Conservation (phyloP, 352 stramenopile genomes). For the Phytophthora chlamydospora region DNA sequence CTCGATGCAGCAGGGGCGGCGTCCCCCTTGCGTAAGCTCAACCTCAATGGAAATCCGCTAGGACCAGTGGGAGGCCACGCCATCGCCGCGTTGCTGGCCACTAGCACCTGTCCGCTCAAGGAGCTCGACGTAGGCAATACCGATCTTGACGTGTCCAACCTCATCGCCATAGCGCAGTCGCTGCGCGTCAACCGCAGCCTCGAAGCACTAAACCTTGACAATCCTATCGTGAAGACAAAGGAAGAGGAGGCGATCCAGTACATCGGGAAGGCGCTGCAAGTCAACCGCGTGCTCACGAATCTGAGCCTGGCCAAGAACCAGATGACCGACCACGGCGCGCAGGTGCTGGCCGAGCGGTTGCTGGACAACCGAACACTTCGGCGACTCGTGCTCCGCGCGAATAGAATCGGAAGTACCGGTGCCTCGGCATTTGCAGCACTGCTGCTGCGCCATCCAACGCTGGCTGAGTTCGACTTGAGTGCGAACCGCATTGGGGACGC, state of each 20-base stretch:
- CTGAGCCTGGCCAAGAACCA: constrained; percentile 77
- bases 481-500: constrained; percentile 71
- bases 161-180: constrained; percentile 67
- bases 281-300: constrained; percentile 59
- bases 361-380: constrained; percentile 70
- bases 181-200: constrained; percentile 53
- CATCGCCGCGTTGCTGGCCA: constrained; percentile 53
- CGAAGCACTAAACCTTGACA: constrained; percentile 60
- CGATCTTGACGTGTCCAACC: constrained; percentile 61
- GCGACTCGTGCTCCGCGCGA: constrained; percentile 63
- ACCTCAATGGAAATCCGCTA: constrained; percentile 62
- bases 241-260: constrained; percentile 79
- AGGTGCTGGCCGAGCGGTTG: constrained; percentile 74
- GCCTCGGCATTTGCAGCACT: constrained; percentile 62
- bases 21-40: constrained; percentile 46
- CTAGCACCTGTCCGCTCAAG: constrained; percentile 39
- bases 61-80: constrained; percentile 51
- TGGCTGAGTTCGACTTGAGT: constrained; percentile 65
- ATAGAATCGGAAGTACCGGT: constrained; percentile 67
- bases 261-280: constrained; percentile 76
- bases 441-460: constrained; percentile 50
- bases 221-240: constrained; percentile 57
- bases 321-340: constrained; percentile 68
- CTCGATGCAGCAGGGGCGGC: constrained; percentile 42
- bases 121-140: constrained; percentile 67